A percentile compares a stretch with the other conserved stretches of the same genome.
Evolutionary conservation across 2,329 filamentous ascomycete species (phyloP).

Genomic region (Arthroderma sp.): DNA sequence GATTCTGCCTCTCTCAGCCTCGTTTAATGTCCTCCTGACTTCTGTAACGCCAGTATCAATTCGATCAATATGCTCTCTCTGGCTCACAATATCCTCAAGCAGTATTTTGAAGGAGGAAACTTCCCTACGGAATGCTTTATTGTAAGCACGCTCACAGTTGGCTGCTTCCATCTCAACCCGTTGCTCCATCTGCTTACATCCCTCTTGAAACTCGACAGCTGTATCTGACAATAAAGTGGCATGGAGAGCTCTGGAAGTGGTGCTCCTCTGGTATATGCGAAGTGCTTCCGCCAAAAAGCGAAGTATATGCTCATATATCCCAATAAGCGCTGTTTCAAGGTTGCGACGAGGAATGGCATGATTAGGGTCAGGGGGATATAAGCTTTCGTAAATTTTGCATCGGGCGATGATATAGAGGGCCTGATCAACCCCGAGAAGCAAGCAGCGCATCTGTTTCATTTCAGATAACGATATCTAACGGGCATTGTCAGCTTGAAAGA

Average conservation of each 20-base stretch:
- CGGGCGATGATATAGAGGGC: conserved; percentile 3
- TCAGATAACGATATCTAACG: background rate
- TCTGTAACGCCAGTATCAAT: background rate
- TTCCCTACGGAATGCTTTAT: background rate
- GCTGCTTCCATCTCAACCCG: conserved; percentile 5
- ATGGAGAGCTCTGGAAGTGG: background rate
- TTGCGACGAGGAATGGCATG: background rate
- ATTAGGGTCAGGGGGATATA: conserved; percentile 1
- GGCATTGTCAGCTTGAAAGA: background rate
- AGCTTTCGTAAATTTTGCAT: conserved; percentile 4
- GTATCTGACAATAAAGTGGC: conserved; percentile 2
- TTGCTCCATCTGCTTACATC: conserved; percentile 7
- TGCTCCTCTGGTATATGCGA: background rate
- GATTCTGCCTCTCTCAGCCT: conserved; percentile 10
- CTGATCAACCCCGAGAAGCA: conserved; percentile 2
- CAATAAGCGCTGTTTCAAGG: conserved; percentile 7
- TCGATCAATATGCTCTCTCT: background rate
- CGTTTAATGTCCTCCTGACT: conserved; percentile 4
- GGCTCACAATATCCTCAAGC: background rate
- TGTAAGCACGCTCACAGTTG: conserved; percentile 5
- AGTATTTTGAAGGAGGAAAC: background rate
- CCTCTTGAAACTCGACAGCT: conserved; percentile 4
- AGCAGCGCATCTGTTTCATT: background rate
- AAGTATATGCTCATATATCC: conserved; percentile 11
- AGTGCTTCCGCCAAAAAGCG: conserved; percentile 8